Percentiles rank a stretch among this genome's conserved stretches.
phyloP scores from a whole-genome alignment of 305 asterid genomes.

The Solanum hybrid region DNA sequence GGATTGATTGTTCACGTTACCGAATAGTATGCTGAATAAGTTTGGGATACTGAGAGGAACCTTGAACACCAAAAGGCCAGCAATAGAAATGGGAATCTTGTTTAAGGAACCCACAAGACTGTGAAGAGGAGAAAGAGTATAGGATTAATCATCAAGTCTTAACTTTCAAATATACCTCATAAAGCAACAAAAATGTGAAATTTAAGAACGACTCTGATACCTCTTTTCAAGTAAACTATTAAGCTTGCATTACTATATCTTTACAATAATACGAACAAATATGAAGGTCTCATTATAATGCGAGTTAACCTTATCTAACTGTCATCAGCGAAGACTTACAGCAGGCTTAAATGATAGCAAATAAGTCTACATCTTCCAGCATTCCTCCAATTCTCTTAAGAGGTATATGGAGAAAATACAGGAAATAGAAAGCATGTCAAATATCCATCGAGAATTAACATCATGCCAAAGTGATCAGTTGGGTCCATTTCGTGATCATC shows the following conservation, averaged over 20 bases:
- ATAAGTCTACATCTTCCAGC: background rate
- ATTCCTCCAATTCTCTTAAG: background rate
- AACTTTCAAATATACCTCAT: background rate
- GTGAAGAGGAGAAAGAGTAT: background rate
- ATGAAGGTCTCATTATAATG: background rate
- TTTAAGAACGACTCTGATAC: background rate
- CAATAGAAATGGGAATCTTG: slow-evolving; percentile 39
- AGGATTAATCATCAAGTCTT: background rate
- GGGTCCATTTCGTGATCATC: background rate
- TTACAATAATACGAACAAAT: background rate
- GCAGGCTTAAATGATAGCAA: background rate
- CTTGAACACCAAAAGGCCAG: slow-evolving; percentile 31
- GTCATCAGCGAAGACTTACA: background rate
- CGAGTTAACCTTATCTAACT: background rate
- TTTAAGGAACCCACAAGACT: slow-evolving; percentile 45
- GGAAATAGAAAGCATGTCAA: background rate
- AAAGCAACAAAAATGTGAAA: background rate
- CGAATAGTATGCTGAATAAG: slow-evolving; percentile 36
- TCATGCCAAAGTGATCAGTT: background rate
- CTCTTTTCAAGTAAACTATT: background rate
- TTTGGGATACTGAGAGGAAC: slow-evolving; percentile 34
- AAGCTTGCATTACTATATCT: background rate
- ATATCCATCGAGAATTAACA: background rate
- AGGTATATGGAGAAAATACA: background rate
- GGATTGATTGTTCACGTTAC: slow-evolving; percentile 16